Evolutionary conservation across 2,329 filamentous ascomycete species (phyloP).

Genomic region (Colletotrichum cereale): DNA sequence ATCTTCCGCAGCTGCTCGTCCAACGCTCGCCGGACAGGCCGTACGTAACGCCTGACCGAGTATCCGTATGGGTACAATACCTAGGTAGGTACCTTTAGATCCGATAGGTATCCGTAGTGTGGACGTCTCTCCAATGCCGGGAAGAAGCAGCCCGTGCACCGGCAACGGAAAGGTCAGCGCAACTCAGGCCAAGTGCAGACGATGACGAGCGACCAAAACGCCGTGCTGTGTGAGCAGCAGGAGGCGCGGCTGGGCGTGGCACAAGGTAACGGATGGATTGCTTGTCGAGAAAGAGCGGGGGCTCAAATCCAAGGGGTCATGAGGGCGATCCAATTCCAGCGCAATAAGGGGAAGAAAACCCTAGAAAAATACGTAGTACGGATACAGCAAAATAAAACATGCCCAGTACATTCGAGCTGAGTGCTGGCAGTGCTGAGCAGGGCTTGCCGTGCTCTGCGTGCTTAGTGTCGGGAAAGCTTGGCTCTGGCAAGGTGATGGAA

Average conservation of each 20-base stretch:
- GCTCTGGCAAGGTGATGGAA: conserved; percentile 31
- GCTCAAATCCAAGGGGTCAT: conserved; percentile 10
- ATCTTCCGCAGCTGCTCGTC: conserved; percentile 16
- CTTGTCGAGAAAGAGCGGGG: conserved; percentile 1
- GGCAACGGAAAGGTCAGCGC: not conserved
- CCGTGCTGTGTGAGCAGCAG: not conserved
- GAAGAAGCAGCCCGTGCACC: not conserved
- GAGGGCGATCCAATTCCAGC: not conserved
- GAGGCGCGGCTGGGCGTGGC: conserved; percentile 11
- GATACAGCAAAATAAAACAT: too few relatives aligned
- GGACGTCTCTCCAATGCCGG: conserved; percentile 1
- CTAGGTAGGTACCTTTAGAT: too few relatives aligned
- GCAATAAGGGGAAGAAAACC: not conserved
- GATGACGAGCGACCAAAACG: not conserved
- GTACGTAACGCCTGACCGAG: conserved; percentile 20
- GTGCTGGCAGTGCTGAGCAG: conserved; percentile 21
- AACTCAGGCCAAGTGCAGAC: not conserved
- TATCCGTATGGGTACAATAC: too few relatives aligned
- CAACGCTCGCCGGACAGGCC: conserved; percentile 20
- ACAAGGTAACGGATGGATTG: not conserved
- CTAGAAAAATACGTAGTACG: too few relatives aligned
- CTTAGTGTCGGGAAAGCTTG: conserved; percentile 23
- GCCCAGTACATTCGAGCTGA: too few relatives aligned
- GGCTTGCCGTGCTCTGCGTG: conserved; percentile 7
- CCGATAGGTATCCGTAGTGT: too few relatives aligned